Base-by-base conservation (phyloP, 768 basidiomycete species). In the Naganishia onofrii region DNA sequence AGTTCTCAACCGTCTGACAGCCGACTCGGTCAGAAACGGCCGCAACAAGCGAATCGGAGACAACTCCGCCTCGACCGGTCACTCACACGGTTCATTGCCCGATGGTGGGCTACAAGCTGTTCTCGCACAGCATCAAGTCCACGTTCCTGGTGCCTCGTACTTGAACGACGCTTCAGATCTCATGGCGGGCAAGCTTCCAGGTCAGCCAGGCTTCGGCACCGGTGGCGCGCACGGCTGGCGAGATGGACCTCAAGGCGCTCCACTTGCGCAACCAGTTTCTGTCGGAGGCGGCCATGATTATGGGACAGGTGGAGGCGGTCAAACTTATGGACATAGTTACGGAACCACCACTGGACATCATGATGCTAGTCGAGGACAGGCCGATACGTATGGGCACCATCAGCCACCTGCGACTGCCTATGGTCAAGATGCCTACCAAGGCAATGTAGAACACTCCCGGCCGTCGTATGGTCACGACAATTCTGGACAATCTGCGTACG, bases 111-210 rank as follows among this genome's bases (percentile, higher is more conserved):
- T 81, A 36, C 80, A 81, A 65, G 72, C 75, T 13, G 75, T 77
- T 21, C 71, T 81, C 1, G 76, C 77, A 12, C 74, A 74, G 65
- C 77, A 81, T 55, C 78, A 78, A 69, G 72, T 79, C 21, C 78
- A 79, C 63, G 77, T 81, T 36, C 80, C 80, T 31, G 80, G 80
- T n/a, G 76, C 76, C 2, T 56, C 68, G 7, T 64, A 77, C n/a
- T 68, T 81, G 38, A 81, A 81, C 46, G 75, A 75, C n/a, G 80
- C 77, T 38, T 78, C 79, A 67, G 80, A 81, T 66, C 70, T 79
- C 10, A 42, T 79, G 57, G 56, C 71, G 17, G 78, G 79, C 15
- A 79, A 77, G 65, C 75, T 75, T 74, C 80, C 80, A 1, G 78
- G 80, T 77, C 73, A 81, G 42, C 77, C 76, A 70, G 77, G 77